Percentiles rank a stretch among this genome's conserved stretches.
These are phyloP conservation scores for Zalaria sp. DNA, from an alignment of 2,329 filamentous ascomycete genomes.

Conservation along the genomic window DNA sequence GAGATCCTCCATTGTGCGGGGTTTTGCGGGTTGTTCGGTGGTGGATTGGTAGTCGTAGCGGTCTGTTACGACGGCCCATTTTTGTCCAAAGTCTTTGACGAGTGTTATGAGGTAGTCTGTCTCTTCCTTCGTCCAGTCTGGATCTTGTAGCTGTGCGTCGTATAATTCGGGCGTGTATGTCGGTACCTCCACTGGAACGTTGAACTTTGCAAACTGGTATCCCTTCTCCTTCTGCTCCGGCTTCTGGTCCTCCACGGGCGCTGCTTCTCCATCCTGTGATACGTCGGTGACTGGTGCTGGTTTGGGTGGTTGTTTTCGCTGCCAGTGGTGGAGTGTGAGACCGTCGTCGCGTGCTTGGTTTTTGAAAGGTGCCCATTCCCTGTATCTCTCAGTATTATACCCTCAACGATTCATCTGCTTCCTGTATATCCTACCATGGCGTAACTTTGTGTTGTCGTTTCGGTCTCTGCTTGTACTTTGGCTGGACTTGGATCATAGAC, in stretches of 20 bases:
- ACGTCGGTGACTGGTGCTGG: constrained; percentile 13
- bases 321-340: constrained; percentile 69
- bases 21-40: constrained; percentile 19
- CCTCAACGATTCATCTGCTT: not conserved
- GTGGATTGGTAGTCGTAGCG: constrained; percentile 62
- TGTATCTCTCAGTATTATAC: constrained; percentile 36
- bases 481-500: constrained; percentile 32
- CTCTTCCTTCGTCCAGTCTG: constrained; percentile 82
- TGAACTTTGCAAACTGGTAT: constrained; percentile 69
- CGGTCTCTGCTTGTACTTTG: constrained; percentile 35
- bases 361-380: constrained; percentile 57
- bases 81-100: constrained; percentile 65
- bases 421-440: constrained; percentile 3
- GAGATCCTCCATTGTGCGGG: constrained; percentile 72
- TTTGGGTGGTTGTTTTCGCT: constrained; percentile 38
- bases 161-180: constrained; percentile 84
- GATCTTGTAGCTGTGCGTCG: constrained; percentile 53
- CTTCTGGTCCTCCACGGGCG: constrained; percentile 16
- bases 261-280: constrained; percentile 10
- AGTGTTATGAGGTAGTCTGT: constrained; percentile 79
- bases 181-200: constrained; percentile 64
- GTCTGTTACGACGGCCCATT: constrained; percentile 86
- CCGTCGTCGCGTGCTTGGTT: constrained; percentile 65
- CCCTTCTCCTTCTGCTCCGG: constrained; percentile 27
- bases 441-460: constrained; percentile 31